Evolutionary conservation across 169 alveolate genomes (phyloP), one percentile per base, ranked within the genome.

Genomic region (Plasmodium gallinaceum): DNA sequence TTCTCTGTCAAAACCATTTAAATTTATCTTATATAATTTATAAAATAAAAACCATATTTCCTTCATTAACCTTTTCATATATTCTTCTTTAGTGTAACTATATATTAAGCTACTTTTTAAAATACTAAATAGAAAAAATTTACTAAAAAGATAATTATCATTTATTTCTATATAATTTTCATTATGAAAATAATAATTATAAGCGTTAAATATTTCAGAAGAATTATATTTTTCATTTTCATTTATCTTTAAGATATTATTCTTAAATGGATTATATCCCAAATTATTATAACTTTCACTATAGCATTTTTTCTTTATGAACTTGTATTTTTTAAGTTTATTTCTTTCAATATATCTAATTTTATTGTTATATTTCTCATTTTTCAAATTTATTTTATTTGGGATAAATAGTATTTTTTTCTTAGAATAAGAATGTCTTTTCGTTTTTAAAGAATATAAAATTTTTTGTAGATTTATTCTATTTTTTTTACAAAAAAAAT

Each of bases 41-140:
- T 61, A 57, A 80, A 80, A 61, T 60, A 80, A 71, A 20, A 60
- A 42, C 22, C 37, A 9, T 87, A 87, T 65, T 39, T 73, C 86
- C 46, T 66, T 64, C 18, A 74, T 20, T 32, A 69, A 3, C 52
- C 16, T 87, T 7, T 18, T 51, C 58, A 74, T 43, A 9, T 12
- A 26, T 20, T 87, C 74, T 37, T 57, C 20, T 57, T 54, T n/a
- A 24, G 80, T 22, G 72, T 51, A 87, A 37, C 51, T 87, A 68
- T 74, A 20, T 51, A 87, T 87, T 22, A 8, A 20, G 14, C 72
- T 87, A 14, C 26, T 22, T 64, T 58, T 43, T 12, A 70, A 46
- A 68, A 52, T 51, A 54, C 66, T 80, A 22, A 5, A 24, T 7
- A 76, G 2, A 26, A 43, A 9, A 4, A 20, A 7, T 43, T 42